phyloP scores from a whole-genome alignment of 2,329 filamentous ascomycete species.

The Diplodia sapinea region DNA sequence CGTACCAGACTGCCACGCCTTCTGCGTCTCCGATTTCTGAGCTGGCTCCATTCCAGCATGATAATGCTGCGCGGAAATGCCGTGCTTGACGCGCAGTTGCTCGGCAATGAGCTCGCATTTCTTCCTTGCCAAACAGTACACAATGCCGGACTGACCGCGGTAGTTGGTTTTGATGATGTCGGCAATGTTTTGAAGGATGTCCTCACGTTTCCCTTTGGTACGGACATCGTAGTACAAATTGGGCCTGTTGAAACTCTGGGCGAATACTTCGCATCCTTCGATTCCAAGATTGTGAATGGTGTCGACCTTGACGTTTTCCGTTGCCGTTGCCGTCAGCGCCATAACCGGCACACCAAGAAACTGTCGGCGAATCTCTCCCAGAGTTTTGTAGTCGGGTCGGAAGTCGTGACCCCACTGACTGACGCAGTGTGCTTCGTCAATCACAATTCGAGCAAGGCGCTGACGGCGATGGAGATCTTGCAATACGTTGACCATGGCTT shows the following conservation, averaged over 20 bases:
- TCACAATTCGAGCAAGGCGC: conserved; percentile 87
- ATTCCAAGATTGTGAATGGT: conserved; percentile 92
- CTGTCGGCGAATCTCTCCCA: conserved; percentile 74
- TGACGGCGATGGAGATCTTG: conserved; percentile 69
- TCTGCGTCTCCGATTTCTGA: conserved; percentile 74
- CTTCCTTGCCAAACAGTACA: conserved; percentile 88
- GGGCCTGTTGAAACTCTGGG: conserved; percentile 95
- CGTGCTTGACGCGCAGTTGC: conserved; percentile 64
- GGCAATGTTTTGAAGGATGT: conserved; percentile 62
- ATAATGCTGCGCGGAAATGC: conserved; percentile 80
- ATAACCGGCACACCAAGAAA: conserved; percentile 87
- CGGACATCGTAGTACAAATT: conserved; percentile 90
- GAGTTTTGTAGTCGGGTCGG: conserved; percentile 88
- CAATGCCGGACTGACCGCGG: conserved; percentile 77
- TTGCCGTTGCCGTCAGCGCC: conserved; percentile 94
- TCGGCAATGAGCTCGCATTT: conserved; percentile 80
- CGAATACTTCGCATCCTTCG: conserved; percentile 75
- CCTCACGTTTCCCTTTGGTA: conserved; percentile 67
- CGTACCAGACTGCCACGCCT: conserved; percentile 78
- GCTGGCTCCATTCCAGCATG: conserved; percentile 77
- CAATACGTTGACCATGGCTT: conserved; percentile 69
- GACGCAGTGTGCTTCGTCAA: conserved; percentile 98
- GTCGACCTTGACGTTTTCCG: conserved; percentile 88
- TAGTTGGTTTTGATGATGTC: conserved; percentile 75
- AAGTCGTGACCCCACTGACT: conserved; percentile 99